Conservation (phyloP, 306 rosid species). For the Ormosia semicastrata region DNA sequence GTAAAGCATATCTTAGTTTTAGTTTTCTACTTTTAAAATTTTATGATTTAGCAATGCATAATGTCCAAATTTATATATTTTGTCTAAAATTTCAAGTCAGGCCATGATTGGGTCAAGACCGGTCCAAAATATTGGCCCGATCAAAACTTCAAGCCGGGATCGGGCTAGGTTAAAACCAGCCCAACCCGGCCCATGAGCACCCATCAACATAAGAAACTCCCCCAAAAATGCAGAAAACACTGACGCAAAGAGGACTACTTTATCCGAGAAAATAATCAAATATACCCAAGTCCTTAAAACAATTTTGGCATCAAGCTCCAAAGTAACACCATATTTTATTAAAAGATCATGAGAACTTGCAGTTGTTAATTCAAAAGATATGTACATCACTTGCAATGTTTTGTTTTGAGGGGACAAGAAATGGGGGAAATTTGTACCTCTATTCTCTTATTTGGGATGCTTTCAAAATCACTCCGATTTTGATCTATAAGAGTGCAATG, state of each 20-base stretch:
- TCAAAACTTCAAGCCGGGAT: no score
- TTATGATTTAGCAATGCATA: background rate
- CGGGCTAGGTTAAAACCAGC: background rate
- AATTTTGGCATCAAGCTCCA: constrained; percentile 2
- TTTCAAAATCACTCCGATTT: constrained; percentile 45
- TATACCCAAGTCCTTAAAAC: background rate
- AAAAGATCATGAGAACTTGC: background rate
- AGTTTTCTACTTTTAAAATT: background rate
- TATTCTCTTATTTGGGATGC: constrained; percentile 56
- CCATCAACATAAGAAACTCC: background rate
- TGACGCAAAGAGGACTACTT: background rate
- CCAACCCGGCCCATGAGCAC: background rate
- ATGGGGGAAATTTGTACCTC: constrained; percentile 56
- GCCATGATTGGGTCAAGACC: background rate
- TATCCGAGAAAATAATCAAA: constrained; percentile 9
- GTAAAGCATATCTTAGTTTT: background rate
- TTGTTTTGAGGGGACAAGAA: background rate
- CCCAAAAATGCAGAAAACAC: background rate
- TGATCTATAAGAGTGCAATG: constrained; percentile 75
- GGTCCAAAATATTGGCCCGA: background rate
- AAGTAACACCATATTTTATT: constrained; percentile 1
- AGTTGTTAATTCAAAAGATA: background rate
- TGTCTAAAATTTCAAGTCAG: background rate
- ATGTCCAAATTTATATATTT: background rate
- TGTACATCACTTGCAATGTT: background rate